A percentile compares a stretch with the other conserved stretches of the same genome.
Conservation (phyloP, 2,329 filamentous ascomycete species). For the Immersiporthe knoxdaviesiana region DNA sequence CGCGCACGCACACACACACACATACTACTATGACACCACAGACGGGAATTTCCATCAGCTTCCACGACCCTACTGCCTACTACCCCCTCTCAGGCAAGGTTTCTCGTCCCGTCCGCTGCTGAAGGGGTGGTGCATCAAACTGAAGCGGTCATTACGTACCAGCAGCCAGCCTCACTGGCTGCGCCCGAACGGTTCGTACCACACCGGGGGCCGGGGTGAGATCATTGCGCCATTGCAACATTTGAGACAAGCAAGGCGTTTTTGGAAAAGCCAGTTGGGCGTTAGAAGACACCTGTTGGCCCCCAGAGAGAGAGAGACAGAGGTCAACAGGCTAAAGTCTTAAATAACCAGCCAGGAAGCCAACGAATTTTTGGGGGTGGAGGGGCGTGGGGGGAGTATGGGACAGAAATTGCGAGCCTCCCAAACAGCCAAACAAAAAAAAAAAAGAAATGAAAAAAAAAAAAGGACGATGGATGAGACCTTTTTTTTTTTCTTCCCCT, state of each 20-base stretch:
- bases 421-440: too few species aligned
- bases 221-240: constrained; percentile 21
- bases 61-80: background rate
- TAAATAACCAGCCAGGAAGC: background rate
- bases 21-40: background rate
- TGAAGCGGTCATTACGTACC: constrained; percentile 24
- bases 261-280: background rate
- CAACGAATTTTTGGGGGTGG: background rate
- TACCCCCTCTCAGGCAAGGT: background rate
- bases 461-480: constrained; percentile 1
- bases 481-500: background rate
- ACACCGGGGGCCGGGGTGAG: background rate
- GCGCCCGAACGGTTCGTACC: background rate
- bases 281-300: too few species aligned
- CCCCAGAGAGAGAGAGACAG: background rate
- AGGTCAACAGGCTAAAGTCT: background rate
- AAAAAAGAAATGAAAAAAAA: too few species aligned
- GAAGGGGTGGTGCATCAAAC: background rate
- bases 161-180: constrained; percentile 22
- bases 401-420: background rate
- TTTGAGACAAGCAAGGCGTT: constrained; percentile 18
- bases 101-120: background rate
- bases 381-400: background rate
- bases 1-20: background rate
- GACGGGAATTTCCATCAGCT: background rate